Conservation (phyloP, 2,329 filamentous ascomycete genomes). For the Hysterium pulicare region DNA sequence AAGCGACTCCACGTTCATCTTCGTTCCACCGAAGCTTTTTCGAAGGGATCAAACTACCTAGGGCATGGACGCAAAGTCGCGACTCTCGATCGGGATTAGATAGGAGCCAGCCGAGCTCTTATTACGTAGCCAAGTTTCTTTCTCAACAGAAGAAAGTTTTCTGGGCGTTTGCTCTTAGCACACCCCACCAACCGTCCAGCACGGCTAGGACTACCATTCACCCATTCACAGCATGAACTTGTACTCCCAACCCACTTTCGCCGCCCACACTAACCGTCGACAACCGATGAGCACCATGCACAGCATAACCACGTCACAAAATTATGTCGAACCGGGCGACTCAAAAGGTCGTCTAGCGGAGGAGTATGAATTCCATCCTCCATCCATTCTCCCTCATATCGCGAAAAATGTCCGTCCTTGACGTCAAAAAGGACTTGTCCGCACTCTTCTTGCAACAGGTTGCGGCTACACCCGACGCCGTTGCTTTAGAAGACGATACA, state of each 20-base stretch:
- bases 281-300: not conserved
- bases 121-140: not conserved
- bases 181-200: not conserved
- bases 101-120: not conserved
- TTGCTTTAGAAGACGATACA: constrained; percentile 69
- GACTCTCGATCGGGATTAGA: too few species aligned
- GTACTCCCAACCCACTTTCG: not conserved
- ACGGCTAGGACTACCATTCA: not conserved
- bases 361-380: not conserved
- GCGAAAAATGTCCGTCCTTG: constrained; percentile 61
- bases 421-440: constrained; percentile 68
- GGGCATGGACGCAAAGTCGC: too few species aligned
- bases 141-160: not conserved
- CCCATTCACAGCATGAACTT: constrained; percentile 1
- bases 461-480: constrained; percentile 62
- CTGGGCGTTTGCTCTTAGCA: not conserved
- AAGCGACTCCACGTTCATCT: too few species aligned
- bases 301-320: not conserved
- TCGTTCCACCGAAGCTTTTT: too few species aligned
- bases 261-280: not conserved
- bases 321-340: not conserved
- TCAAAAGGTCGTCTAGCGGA: not conserved
- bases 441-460: constrained; percentile 70
- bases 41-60: too few species aligned
- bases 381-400: not conserved